A percentile compares a stretch with the other conserved stretches of the same genome.
Conservation (phyloP, 2,329 filamentous ascomycete genomes). For the Orbilia quercus region DNA sequence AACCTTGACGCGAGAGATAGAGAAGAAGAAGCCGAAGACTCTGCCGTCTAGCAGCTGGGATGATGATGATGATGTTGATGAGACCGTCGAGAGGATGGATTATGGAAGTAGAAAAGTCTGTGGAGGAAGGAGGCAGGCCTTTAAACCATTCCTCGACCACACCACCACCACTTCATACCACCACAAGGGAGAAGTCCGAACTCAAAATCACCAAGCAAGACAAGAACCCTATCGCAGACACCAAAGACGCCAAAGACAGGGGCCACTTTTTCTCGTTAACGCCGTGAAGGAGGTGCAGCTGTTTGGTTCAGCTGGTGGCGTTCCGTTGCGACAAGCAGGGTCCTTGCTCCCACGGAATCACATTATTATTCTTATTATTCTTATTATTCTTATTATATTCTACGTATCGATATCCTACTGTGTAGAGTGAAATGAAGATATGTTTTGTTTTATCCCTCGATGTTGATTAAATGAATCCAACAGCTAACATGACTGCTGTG, state of each 20-base stretch:
- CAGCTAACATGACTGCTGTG: neutral
- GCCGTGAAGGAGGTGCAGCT: conserved; percentile 22
- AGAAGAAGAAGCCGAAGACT: neutral
- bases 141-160: no score
- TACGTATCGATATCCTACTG: no score
- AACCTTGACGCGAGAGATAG: conserved; percentile 4
- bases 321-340: conserved; percentile 15
- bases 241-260: conserved; percentile 13
- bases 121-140: conserved; percentile 43
- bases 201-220: conserved; percentile 49
- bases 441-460: no score
- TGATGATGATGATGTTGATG: conserved; percentile 25
- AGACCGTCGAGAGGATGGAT: conserved; percentile 35
- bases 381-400: no score
- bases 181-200: conserved; percentile 26
- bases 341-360: conserved; percentile 43
- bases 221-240: conserved; percentile 33
- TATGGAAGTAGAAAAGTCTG: conserved; percentile 32
- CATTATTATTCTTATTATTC: no score
- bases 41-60: conserved; percentile 18
- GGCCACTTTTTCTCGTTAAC: conserved; percentile 50
- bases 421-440: no score
- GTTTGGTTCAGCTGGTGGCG: conserved; percentile 38
- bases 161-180: conserved; percentile 20
- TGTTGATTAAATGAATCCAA: neutral